phyloP scores from a whole-genome alignment of 345 rosid species.

The Barbarea vulgaris region DNA sequence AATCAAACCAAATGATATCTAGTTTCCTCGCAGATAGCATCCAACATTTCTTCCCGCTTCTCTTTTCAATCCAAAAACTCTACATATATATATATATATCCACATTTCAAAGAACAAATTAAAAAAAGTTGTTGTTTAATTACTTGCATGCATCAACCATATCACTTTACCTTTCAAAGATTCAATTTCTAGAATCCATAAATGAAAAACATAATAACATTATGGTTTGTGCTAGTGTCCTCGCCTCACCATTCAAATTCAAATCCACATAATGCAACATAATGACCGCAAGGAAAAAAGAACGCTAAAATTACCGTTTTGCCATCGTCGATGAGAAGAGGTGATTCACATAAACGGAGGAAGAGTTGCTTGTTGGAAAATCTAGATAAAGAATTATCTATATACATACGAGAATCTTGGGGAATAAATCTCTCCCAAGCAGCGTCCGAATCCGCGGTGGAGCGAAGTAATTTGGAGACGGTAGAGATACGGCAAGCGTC shows the following conservation, averaged over 20 bases:
- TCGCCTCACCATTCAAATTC: not conserved
- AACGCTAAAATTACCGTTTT: slow-evolving; percentile 44
- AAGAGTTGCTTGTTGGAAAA: slow-evolving; percentile 44
- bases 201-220: not conserved
- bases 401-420: slow-evolving; percentile 13
- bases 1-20: slow-evolving; percentile 48
- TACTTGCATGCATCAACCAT: not conserved
- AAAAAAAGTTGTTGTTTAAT: not conserved
- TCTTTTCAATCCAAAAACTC: slow-evolving; percentile 47
- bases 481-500: slow-evolving; percentile 44
- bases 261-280: not conserved
- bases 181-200: not conserved
- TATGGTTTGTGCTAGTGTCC: too few relatives aligned
- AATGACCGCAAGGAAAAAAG: not conserved
- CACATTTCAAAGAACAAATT: not conserved
- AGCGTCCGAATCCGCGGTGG: slow-evolving; percentile 35
- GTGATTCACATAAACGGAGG: slow-evolving; percentile 35
- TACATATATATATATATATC: too few relatives aligned
- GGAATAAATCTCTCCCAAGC: slow-evolving; percentile 49
- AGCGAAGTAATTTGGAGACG: slow-evolving; percentile 30
- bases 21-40: slow-evolving; percentile 55
- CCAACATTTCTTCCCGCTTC: slow-evolving; percentile 51
- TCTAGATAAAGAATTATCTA: slow-evolving; percentile 9
- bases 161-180: not conserved
- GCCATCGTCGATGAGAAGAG: slow-evolving; percentile 43